Conservation (phyloP, 2,329 filamentous ascomycete species). For the Ustulina deusta region DNA sequence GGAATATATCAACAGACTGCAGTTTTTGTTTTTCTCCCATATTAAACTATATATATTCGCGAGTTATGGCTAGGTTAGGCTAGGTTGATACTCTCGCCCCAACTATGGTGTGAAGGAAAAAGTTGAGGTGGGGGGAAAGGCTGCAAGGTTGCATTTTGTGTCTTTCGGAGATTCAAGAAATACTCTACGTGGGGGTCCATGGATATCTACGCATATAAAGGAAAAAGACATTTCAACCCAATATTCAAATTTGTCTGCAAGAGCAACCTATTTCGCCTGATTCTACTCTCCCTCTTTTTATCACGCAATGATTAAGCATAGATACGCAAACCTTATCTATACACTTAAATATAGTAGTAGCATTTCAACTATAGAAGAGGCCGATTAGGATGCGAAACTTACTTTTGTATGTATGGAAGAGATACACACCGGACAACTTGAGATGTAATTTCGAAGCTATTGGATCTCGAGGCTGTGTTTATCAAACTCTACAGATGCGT, state of each 20-base stretch:
- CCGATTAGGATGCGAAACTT: background rate
- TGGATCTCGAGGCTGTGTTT: background rate
- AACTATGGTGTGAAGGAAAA: constrained; percentile 12
- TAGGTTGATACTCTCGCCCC: constrained; percentile 13
- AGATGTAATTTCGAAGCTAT: background rate
- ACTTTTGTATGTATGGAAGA: background rate
- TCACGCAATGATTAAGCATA: constrained; percentile 39
- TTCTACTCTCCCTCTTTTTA: constrained; percentile 51
- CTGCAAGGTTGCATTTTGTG: background rate
- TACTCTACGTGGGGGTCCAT: background rate
- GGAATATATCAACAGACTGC: constrained; percentile 29
- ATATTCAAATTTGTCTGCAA: background rate
- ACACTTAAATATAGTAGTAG: background rate
- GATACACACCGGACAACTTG: background rate
- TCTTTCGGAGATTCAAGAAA: constrained; percentile 6
- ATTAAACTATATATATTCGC: constrained; percentile 5
- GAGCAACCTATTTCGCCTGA: background rate
- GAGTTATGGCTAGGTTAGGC: background rate
- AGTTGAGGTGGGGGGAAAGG: background rate
- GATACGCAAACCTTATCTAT: background rate
- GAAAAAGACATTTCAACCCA: constrained; percentile 1
- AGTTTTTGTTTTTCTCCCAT: constrained; percentile 8
- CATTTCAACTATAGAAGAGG: background rate
- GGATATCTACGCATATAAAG: constrained; percentile 9
- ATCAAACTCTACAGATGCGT: background rate